Conservation (phyloP, 2,329 filamentous ascomycete species). For the Fusarium sp. region DNA sequence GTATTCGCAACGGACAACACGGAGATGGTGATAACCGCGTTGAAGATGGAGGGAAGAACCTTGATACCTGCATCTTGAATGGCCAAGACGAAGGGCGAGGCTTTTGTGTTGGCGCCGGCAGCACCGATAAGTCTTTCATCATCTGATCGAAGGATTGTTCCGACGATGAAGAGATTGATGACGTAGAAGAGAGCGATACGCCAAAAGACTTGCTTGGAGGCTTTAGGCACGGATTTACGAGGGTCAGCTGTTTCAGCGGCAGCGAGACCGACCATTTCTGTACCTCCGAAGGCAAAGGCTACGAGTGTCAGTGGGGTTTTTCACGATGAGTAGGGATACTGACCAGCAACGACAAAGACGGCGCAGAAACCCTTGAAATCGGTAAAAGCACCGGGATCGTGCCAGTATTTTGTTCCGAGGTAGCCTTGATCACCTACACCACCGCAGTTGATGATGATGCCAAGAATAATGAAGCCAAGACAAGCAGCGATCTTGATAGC, state of each 20-base stretch:
- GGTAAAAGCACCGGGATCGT: constrained; percentile 81
- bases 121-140: constrained; percentile 71
- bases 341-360: constrained; percentile 76
- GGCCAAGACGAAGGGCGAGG: constrained; percentile 93
- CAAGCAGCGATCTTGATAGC: constrained; percentile 72
- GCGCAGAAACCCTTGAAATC: constrained; percentile 84
- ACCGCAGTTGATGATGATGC: constrained; percentile 85
- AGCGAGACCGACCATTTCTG: constrained; percentile 79
- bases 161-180: constrained; percentile 82
- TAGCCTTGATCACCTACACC: constrained; percentile 79
- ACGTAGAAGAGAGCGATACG: constrained; percentile 92
- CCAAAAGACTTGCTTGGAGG: constrained; percentile 96
- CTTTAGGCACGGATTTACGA: constrained; percentile 82
- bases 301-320: background rate
- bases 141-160: constrained; percentile 80
- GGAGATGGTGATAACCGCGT: constrained; percentile 93
- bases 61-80: constrained; percentile 85
- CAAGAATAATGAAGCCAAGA: constrained; percentile 71
- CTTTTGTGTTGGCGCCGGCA: constrained; percentile 71
- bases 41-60: constrained; percentile 88
- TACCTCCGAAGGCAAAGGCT: constrained; percentile 77
- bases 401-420: constrained; percentile 83
- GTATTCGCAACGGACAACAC: constrained; percentile 93
- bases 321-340: accelerated
- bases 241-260: constrained; percentile 82